Evolutionary conservation across 345 rosid species (phyloP), one percentile per base, ranked within the genome.

Genomic region (Ceriops zippeliana): DNA sequence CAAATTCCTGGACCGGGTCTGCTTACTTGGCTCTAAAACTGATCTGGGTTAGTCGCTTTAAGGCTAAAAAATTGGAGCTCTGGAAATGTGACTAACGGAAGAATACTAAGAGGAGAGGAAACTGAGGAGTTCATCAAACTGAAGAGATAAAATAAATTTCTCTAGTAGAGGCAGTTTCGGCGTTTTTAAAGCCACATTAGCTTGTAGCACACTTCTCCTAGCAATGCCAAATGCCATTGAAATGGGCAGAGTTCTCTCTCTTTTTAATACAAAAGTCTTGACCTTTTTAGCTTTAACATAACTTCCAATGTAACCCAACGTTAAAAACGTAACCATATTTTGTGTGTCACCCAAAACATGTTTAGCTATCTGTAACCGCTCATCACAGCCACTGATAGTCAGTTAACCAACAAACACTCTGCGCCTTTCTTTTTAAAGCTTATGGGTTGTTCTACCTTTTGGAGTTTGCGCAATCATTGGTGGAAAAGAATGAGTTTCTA

Each of bases 151-250:
- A 73, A 72, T 28, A 76, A 78, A 52, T 71, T 71, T n/a, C 54
- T 35, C 74, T n/a, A 68, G 58, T 67, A 61, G 80, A 79, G 84
- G 81, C 59, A 58, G 76, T 75, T 82, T 70, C 78, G 80, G 82
- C 74, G 84, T 76, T 80, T 79, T 82, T 87, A 74, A 80, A 83
- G 86, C 70, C 82, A 61, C 11, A 66, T 57, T 73, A 77, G 75
- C 80, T 82, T 79, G 67, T 79, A 91, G 91, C n/a, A n/a, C n/a
- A n/a, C 81, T 68, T 76, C 83, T 70, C 82, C 77, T 71, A 67
- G 82, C 79, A 78, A 76, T 81, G 71, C 73, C 80, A 77, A 71
- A 58, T 61, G 72, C 88, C 63, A 31, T 61, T 79, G 72, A 79
- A 68, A 73, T 79, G 73, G 85, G 73, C 83, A 70, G 58, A 68